Evolutionary conservation across 164 flowering plant genomes (phyloP), one percentile per base, ranked within the genome.

Genomic region (Protea cynaroides): DNA sequence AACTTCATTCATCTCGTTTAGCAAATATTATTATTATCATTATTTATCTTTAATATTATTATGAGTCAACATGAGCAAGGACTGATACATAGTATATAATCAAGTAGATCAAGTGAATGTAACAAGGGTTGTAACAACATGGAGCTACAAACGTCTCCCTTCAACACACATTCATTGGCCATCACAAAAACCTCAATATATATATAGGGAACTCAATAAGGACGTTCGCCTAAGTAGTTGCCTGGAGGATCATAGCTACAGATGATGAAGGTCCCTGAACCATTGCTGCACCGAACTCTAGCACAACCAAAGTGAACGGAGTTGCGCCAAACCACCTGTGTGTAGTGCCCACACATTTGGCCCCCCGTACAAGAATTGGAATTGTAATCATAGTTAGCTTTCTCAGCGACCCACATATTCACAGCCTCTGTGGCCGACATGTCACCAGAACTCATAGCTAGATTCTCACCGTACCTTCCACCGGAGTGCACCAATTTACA

Each of bases 271-370:
- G 53, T 67, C 56, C 71, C 69, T 0, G n/a, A n/a, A n/a, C 76
- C 75, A 43, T 58, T 80, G 64, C 53, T 69, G 14, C 46, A 40
- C 46, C 8, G 46, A 9, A 40, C 9, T 40, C 46, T 40, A 40
- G 46, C 46, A 40, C 46, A 40, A 8, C 87, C 84, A 0, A 83
- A 49, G 0, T 69, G 62, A 21, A 70, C 72, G 0, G 87, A 72
- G 46, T 79, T 65, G 3, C 69, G 64, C 83, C 84, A 83, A 4
- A 83, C 79, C 46, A 80, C 82, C 70, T 82, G 84, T 11, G 84
- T 82, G 67, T 82, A 80, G 64, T 78, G 82, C 7, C 61, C 69
- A 47, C 81, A 76, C 40, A 52, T 29, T 0, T 40, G 8, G 10
- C 74, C 82, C 0, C 44, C 40, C 0, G 19, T 55, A 22, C 86